These are phyloP conservation scores for Penstemon eatonii DNA, from an alignment of 257 asterid species.

Conservation along the genomic window DNA sequence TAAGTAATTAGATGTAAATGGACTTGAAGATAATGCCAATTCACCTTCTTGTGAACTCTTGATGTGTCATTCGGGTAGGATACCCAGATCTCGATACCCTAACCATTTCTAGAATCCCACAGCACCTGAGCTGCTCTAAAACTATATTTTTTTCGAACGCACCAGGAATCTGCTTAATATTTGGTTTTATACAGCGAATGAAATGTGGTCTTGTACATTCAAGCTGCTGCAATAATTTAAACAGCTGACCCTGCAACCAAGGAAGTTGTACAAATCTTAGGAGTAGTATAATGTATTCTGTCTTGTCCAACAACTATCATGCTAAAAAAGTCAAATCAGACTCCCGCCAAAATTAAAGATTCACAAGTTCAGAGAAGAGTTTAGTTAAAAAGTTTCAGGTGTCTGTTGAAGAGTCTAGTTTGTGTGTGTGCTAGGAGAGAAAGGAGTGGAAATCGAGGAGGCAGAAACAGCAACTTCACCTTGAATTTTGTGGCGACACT, in stretches of 20 bases:
- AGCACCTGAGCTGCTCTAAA: conserved; percentile 76
- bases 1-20: conserved; percentile 18
- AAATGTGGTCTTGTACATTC: conserved; percentile 86
- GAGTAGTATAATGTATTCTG: neutral
- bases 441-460: conserved; percentile 5
- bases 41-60: conserved; percentile 83
- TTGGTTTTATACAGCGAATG: conserved; percentile 90
- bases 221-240: conserved; percentile 83
- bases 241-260: conserved; percentile 70
- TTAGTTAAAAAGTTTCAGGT: conserved; percentile 1
- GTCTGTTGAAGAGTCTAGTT: neutral
- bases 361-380: conserved; percentile 2
- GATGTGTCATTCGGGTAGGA: conserved; percentile 81
- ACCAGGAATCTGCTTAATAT: conserved; percentile 72
- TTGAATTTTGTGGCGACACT: conserved; percentile 78
- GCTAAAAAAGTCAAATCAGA: conserved; percentile 1
- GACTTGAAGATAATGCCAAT: conserved; percentile 23
- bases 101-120: conserved; percentile 81
- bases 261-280: conserved; percentile 3
- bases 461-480: conserved; percentile 42
- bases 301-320: conserved; percentile 8
- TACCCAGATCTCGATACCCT: conserved; percentile 87
- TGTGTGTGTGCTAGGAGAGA: neutral
- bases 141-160: conserved; percentile 67
- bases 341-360: neutral